Base-by-base conservation (phyloP, 2,329 filamentous ascomycete species). In the Colletotrichum brevisporum region DNA sequence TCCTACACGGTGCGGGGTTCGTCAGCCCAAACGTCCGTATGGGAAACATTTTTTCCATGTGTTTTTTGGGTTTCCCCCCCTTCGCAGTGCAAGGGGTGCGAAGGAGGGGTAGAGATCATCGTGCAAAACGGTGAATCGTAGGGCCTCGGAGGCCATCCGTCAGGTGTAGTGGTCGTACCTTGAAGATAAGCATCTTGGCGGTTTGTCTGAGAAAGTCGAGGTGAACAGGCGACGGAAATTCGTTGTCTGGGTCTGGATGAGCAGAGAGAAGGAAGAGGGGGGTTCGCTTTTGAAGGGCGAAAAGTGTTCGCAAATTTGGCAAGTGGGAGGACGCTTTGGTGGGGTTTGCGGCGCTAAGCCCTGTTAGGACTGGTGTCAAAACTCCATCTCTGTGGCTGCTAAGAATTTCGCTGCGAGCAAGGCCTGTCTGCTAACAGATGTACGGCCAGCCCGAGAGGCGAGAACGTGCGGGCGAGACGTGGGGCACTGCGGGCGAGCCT, bases 181-280 rank as follows among this genome's bases (percentile, higher is more conserved):
- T 90, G 89, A 82, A 93, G 79, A 94, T 92, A 81, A 92, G 86
- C 91, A 94, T 94, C 77, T 83, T 92, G 88, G 77, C 83, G 82
- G 81, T 78, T 76, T 75, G 71, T 69, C 63, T 74, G 76, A 76
- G 71, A 74, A 71, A 65, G 75, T 76, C 75, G 74, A 72, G 73
- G 72, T 73, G 74, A 73, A 53, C 74, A 76, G 73, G 73, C 76
- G 48, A 67, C 67, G 67, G 61, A 69, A 52, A 45, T 67, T 67
- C 56, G 67, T 57, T 67, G 67, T 56, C 67, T 69, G 62, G 63
- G 63, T 69, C 67, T 69, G 45, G 63, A 69, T 43, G 18, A 59
- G 54, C 53, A 56, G 66, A 56, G 66, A 56, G 64, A 43, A 63
- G 57, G 50, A 58, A 64, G 56, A 39, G 63, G 55, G 67, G 63